A percentile compares a stretch with the other conserved stretches of the same genome.
Evolutionary conservation across 2,329 filamentous ascomycete species (phyloP).

Genomic region (Exophiala bonariae): DNA sequence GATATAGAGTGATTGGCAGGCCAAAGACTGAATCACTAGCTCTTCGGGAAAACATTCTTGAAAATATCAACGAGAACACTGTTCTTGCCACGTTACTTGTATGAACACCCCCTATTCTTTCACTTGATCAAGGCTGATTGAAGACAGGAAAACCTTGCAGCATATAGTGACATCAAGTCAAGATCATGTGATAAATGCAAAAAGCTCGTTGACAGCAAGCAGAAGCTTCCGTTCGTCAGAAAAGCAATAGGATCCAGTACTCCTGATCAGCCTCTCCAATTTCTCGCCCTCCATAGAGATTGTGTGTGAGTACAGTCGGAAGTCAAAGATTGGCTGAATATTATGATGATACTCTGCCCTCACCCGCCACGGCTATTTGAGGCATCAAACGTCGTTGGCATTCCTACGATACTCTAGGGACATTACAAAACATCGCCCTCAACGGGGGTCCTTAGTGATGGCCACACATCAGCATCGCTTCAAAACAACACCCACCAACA

Average conservation of each 20-base stretch:
- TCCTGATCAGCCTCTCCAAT: slow-evolving; percentile 18
- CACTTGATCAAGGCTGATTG: slow-evolving; percentile 9
- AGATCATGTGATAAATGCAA: slow-evolving; percentile 40
- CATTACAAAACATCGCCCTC: too few relatives aligned
- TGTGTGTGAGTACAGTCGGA: slow-evolving; percentile 5
- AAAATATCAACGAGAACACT: slow-evolving; percentile 36
- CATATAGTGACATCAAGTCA: slow-evolving; percentile 42
- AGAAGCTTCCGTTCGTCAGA: slow-evolving; percentile 42
- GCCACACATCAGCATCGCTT: too few relatives aligned
- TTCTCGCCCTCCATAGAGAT: slow-evolving; percentile 18
- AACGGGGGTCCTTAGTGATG: too few relatives aligned
- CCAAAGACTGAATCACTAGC: slow-evolving; percentile 31
- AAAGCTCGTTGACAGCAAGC: slow-evolving; percentile 37
- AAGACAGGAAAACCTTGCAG: slow-evolving; percentile 42
- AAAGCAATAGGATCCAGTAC: slow-evolving; percentile 24
- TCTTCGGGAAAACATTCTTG: slow-evolving; percentile 36
- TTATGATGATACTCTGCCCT: too few relatives aligned
- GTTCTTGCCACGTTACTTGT: slow-evolving; percentile 41
- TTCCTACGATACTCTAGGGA: too few relatives aligned
- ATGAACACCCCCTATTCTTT: slow-evolving; percentile 29
- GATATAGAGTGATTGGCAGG: slow-evolving; percentile 38
- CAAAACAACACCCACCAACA: too few relatives aligned
- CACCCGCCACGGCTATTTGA: too few relatives aligned
- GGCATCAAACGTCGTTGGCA: too few relatives aligned
- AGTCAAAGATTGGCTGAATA: too few relatives aligned